These are phyloP conservation scores for Polysphondylium violaceum DNA, from an alignment of 78 protist genomes.

Conservation along the genomic window DNA sequence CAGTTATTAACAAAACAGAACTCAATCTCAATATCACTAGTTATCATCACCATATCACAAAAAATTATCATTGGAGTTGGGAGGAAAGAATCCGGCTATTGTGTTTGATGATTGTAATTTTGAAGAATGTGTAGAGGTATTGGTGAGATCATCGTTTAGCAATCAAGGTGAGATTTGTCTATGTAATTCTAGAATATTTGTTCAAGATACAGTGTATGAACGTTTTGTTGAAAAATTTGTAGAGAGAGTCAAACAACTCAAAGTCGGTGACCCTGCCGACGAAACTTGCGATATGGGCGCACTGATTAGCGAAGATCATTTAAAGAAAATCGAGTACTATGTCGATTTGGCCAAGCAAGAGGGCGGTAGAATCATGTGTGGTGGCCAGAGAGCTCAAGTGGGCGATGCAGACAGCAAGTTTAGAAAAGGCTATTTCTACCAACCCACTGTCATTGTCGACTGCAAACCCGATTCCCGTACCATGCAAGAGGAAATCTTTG, in stretches of 20 bases:
- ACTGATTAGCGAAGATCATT: conserved; percentile 83
- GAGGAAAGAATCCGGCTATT: conserved; percentile 94
- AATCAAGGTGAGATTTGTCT: conserved; percentile 91
- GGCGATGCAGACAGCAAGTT: conserved; percentile 11
- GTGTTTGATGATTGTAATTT: conserved; percentile 81
- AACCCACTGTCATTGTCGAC: conserved; percentile 89
- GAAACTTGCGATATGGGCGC: conserved; percentile 83
- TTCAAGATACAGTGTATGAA: conserved; percentile 84
- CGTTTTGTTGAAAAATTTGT: conserved; percentile 83
- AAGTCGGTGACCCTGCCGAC: conserved; percentile 86
- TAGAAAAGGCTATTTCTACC: conserved; percentile 79
- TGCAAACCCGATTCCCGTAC: conserved; percentile 20
- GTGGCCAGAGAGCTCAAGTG: conserved; percentile 34
- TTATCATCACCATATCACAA: conserved; percentile 82
- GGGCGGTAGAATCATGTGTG: conserved; percentile 84
- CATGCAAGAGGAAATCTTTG: conserved; percentile 86
- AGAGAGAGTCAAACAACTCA: not conserved
- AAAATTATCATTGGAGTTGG: conserved; percentile 92
- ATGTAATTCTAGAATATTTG: conserved; percentile 91
- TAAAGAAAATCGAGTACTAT: conserved; percentile 81
- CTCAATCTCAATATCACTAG: not conserved
- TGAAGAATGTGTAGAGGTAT: conserved; percentile 49
- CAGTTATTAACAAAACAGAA: not conserved
- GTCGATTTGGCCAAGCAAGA: conserved; percentile 79
- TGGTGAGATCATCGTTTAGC: conserved; percentile 68